A percentile compares a stretch with the other conserved stretches of the same genome.
These are phyloP conservation scores for Colletotrichum somersetense DNA, from an alignment of 2,329 filamentous ascomycete species.

Conservation along the genomic window DNA sequence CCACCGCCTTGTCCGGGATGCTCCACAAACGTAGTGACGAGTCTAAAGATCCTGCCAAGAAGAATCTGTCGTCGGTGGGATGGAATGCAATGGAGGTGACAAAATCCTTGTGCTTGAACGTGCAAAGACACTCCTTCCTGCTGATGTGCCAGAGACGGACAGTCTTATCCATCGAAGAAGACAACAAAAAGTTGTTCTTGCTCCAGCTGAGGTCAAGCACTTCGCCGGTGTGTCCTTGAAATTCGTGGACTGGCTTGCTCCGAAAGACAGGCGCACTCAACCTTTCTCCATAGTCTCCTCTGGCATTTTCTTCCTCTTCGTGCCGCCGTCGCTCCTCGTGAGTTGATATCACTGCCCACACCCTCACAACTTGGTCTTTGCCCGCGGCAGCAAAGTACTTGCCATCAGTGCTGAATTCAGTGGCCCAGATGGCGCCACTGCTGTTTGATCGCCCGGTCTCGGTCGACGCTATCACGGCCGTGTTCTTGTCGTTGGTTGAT, in stretches of 20 bases:
- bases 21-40: conserved; percentile 92
- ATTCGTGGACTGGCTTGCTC: conserved; percentile 82
- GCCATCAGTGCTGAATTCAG: conserved; percentile 93
- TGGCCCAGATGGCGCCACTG: conserved; percentile 85
- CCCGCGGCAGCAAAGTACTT: conserved; percentile 93
- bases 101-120: conserved; percentile 94
- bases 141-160: conserved; percentile 94
- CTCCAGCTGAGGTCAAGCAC: conserved; percentile 96
- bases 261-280: conserved; percentile 93
- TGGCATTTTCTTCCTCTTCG: conserved; percentile 73
- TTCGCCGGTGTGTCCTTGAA: conserved; percentile 85
- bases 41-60: conserved; percentile 92
- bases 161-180: conserved; percentile 98
- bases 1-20: conserved; percentile 95
- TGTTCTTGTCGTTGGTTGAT: conserved; percentile 44
- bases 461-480: conserved; percentile 54
- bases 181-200: conserved; percentile 97
- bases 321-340: conserved; percentile 81
- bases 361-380: conserved; percentile 84
- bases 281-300: conserved; percentile 67
- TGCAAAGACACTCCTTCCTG: conserved; percentile 87
- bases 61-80: conserved; percentile 94
- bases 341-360: conserved; percentile 90
- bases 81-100: conserved; percentile 97
- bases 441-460: conserved; percentile 44